Conservation (phyloP, 2,329 filamentous ascomycete genomes). For the Pyrenophora graminea region DNA sequence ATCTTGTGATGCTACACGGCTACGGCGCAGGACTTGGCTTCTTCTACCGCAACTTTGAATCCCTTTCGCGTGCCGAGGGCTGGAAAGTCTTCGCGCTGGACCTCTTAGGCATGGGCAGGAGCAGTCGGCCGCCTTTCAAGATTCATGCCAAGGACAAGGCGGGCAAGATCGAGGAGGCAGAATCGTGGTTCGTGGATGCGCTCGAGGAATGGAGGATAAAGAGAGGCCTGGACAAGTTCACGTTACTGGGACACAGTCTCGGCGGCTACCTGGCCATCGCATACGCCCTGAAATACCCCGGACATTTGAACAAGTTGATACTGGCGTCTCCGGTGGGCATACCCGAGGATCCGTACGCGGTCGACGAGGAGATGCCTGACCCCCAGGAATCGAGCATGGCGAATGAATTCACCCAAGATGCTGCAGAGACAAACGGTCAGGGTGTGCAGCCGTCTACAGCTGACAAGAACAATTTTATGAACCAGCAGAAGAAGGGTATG, state of each 20-base stretch:
- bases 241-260: slow-evolving; percentile 87
- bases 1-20: slow-evolving; percentile 92
- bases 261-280: slow-evolving; percentile 94
- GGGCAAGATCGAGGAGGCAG: slow-evolving; percentile 82
- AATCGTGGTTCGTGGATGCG: slow-evolving; percentile 94
- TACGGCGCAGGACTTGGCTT: slow-evolving; percentile 96
- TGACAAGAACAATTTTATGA: slow-evolving; percentile 61
- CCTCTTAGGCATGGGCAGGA: slow-evolving; percentile 92
- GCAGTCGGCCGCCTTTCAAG: slow-evolving; percentile 79
- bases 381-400: slow-evolving; percentile 71
- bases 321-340: slow-evolving; percentile 93
- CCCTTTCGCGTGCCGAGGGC: slow-evolving; percentile 73
- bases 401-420: slow-evolving; percentile 80
- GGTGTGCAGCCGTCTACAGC: slow-evolving; percentile 68
- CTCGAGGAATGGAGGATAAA: slow-evolving; percentile 93
- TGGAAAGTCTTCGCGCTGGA: slow-evolving; percentile 95
- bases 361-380: slow-evolving; percentile 78
- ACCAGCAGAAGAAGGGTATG: slow-evolving; percentile 46
- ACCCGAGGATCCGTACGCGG: slow-evolving; percentile 89
- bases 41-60: slow-evolving; percentile 98
- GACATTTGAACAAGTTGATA: slow-evolving; percentile 92
- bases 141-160: slow-evolving; percentile 81
- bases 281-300: slow-evolving; percentile 95
- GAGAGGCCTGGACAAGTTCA: slow-evolving; percentile 89
- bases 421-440: slow-evolving; percentile 65